Conservation (phyloP, 768 basidiomycete species). For the Panaeolus papilionaceus region DNA sequence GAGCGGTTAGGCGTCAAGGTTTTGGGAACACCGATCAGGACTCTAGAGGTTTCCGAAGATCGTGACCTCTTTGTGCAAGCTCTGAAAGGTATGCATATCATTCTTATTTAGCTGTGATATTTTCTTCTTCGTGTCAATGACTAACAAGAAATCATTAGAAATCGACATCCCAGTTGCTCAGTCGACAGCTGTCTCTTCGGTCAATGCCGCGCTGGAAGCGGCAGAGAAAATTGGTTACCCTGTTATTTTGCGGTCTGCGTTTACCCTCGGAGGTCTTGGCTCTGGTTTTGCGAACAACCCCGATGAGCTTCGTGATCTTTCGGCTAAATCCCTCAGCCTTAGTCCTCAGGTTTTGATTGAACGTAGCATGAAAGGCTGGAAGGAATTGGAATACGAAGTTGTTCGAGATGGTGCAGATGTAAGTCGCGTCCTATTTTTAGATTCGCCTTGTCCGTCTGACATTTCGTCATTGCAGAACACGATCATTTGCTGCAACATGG, state of each 20-base stretch:
- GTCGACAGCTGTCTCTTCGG: conserved; percentile 95
- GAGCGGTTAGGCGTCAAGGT: conserved; percentile 93
- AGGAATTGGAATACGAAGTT: conserved; percentile 99
- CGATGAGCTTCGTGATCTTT: conserved; percentile 92
- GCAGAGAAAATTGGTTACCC: conserved; percentile 95
- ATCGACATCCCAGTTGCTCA: conserved; percentile 96
- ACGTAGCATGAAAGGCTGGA: conserved; percentile 99
- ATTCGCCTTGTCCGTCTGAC: conserved; percentile 22
- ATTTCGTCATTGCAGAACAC: conserved; percentile 71
- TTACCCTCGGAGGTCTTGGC: conserved; percentile 97
- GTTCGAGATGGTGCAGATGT: conserved; percentile 98
- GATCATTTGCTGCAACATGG: conserved; percentile 99
- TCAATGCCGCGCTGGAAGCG: conserved; percentile 90
- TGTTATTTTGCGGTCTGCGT: conserved; percentile 95
- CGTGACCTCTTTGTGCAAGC: conserved; percentile 96
- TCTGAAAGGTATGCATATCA: conserved; percentile 74
- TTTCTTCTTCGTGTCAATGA: conserved; percentile 16
- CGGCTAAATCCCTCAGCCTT: conserved; percentile 89
- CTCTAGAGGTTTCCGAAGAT: conserved; percentile 96
- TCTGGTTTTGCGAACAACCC: conserved; percentile 97
- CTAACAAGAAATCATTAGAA: conserved; percentile 54
- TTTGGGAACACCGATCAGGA: conserved; percentile 93
- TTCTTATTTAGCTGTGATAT: background rate
- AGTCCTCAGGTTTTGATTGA: conserved; percentile 97
- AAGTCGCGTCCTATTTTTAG: conserved; percentile 39